Percentiles rank a stretch among this genome's conserved stretches.
phyloP scores from a whole-genome alignment of 306 rosid genomes.

The Quercus alba region DNA sequence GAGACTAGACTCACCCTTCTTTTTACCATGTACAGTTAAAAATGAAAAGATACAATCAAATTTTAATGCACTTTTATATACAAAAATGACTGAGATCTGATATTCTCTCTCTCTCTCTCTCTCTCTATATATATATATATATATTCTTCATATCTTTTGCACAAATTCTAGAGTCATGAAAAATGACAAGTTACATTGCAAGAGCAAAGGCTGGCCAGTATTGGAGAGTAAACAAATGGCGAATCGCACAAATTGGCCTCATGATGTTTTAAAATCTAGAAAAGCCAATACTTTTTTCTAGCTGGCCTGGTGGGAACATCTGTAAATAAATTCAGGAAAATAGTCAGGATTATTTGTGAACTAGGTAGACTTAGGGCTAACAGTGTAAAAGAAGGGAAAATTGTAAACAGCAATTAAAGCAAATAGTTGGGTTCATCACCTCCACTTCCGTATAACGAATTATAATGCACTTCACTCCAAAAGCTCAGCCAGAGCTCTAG shows the following conservation, averaged over 20 bases:
- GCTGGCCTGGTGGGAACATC: slow-evolving; percentile 80
- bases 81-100: neutral
- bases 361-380: neutral
- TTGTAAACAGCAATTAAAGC: neutral
- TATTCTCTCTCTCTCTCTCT: no score
- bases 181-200: neutral
- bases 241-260: neutral
- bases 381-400: neutral
- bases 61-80: neutral
- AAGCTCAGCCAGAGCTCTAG: slow-evolving; percentile 96
- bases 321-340: slow-evolving; percentile 31
- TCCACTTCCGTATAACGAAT: slow-evolving; percentile 69
- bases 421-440: slow-evolving; percentile 42
- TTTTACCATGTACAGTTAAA: neutral
- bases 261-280: slow-evolving; percentile 38
- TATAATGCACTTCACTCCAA: slow-evolving; percentile 99
- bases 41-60: neutral
- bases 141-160: no score
- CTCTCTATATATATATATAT: no score
- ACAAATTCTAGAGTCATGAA: neutral
- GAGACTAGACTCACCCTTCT: neutral
- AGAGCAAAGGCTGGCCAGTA: neutral
- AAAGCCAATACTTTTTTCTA: slow-evolving; percentile 82
- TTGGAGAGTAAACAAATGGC: neutral
- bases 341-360: slow-evolving; percentile 9